Evolutionary conservation across 768 basidiomycete genomes (phyloP), one percentile per base, ranked within the genome.

Genomic region (Leccinum olivaceopallidum): DNA sequence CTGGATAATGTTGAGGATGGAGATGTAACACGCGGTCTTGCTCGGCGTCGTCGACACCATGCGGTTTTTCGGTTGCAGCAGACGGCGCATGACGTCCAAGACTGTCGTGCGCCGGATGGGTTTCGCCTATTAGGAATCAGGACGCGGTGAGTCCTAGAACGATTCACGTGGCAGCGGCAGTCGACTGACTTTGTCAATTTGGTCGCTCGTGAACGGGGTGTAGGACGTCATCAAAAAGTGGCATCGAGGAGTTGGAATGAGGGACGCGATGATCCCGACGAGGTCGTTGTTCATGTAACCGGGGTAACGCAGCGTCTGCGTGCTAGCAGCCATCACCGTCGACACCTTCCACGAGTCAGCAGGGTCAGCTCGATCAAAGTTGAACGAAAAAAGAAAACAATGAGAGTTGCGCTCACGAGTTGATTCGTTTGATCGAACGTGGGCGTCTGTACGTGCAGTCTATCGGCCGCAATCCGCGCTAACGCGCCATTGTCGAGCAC

Each of bases 261-360:
- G 84, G 16, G 93, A 94, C 6, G 96, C 95, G 58, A 98, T 90
- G 63, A 99, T 95, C 28, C 95, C 94, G 65, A 98, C 95, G 39
- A 98, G 85, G 70, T 99, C 96, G 68, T 98, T 99, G 80, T 98
- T 98, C 95, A 98, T 98, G 76, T 98, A 98, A 54, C 94, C 93
- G 0, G 96, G 96, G 77, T 97, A 99, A 68, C 96, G 86, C 26
- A 99, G 83, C 14, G 96, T 98, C 69, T 95, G 94, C 0, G 96
- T 99, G 63, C 93, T 95, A 12, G 95, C 96, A 10, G 96, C 91
- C 86, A 99, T 98, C 47, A 98, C 96, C 1, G 97, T 98, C 4
- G 97, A 89, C 1, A 94, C 92, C 95, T 98, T 57, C 32, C 36
- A 60, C 54, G 12, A 61, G 36, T 32, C 9, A 26, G 14, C 47